phyloP scores from a whole-genome alignment of 768 basidiomycete species.

The Termitomyces sp. region DNA sequence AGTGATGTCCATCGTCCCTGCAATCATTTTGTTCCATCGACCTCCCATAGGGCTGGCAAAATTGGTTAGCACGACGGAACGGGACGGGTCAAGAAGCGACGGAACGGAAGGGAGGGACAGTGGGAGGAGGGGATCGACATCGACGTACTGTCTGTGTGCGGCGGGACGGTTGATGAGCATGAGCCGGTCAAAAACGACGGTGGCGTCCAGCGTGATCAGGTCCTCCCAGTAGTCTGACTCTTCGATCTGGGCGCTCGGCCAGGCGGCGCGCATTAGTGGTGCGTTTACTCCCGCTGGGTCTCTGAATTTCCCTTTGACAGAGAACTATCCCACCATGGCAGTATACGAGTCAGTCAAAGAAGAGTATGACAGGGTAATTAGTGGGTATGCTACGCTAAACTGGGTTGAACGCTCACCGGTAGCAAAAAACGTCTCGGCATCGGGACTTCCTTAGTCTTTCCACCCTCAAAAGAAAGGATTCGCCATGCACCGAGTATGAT shows the following conservation, averaged over 20 bases:
- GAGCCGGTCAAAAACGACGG: conserved; percentile 59
- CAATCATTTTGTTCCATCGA: conserved; percentile 33
- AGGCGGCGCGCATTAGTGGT: conserved; percentile 61
- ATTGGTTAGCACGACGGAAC: neutral
- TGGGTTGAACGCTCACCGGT: conserved; percentile 22
- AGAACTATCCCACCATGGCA: conserved; percentile 15
- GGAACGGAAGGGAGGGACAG: neutral
- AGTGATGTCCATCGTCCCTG: conserved; percentile 26
- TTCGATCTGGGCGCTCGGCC: conserved; percentile 58
- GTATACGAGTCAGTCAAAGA: neutral
- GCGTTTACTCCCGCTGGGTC: conserved; percentile 59
- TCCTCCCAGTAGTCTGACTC: conserved; percentile 61
- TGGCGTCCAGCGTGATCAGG: conserved; percentile 36
- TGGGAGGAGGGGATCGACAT: neutral
- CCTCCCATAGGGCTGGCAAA: conserved; percentile 20
- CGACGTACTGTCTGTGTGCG: conserved; percentile 43
- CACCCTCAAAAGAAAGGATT: conserved; percentile 27
- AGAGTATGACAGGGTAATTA: neutral
- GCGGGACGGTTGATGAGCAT: conserved; percentile 62
- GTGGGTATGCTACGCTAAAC: neutral
- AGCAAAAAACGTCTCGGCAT: conserved; percentile 31
- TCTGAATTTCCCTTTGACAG: conserved; percentile 42
- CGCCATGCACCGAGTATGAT: conserved; percentile 40
- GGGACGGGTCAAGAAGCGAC: conserved; percentile 1
- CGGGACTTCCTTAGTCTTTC: conserved; percentile 15